These are phyloP conservation scores for Ceratocystis lukuohia DNA, from an alignment of 2,329 filamentous ascomycete species.

Conservation along the genomic window DNA sequence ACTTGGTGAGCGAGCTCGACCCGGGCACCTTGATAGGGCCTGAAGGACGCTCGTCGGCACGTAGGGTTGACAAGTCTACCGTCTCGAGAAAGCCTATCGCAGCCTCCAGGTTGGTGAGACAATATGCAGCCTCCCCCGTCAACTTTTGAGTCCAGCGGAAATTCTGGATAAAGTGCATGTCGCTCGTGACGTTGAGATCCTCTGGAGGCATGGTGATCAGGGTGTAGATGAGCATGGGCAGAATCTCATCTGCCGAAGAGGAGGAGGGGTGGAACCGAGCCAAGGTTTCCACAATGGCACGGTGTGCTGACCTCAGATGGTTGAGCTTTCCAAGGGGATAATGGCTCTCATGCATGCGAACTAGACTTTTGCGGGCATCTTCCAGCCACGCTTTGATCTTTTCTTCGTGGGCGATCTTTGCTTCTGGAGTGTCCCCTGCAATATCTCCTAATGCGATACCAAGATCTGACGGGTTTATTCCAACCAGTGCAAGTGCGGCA, in stretches of 20 bases:
- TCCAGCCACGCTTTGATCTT: conserved; percentile 62
- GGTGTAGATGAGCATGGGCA: conserved; percentile 92
- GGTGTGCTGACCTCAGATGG: conserved; percentile 76
- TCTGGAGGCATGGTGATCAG: conserved; percentile 83
- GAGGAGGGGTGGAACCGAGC: conserved; percentile 50
- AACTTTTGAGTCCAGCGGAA: conserved; percentile 79
- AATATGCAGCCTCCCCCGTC: conserved; percentile 90
- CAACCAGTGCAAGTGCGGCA: conserved; percentile 77
- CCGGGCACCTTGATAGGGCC: conserved; percentile 48
- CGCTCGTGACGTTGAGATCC: conserved; percentile 79
- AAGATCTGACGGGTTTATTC: conserved; percentile 75
- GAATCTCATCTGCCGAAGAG: conserved; percentile 91
- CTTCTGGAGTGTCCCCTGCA: conserved; percentile 31
- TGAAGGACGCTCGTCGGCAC: conserved; percentile 62
- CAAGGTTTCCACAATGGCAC: conserved; percentile 81
- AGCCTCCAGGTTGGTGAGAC: conserved; percentile 88
- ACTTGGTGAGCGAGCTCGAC: conserved; percentile 35
- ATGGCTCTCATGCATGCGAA: conserved; percentile 71
- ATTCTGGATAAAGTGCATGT: conserved; percentile 84
- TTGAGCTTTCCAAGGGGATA: conserved; percentile 87
- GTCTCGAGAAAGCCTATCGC: conserved; percentile 90
- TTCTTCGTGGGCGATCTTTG: conserved; percentile 44
- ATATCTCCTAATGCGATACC: conserved; percentile 58
- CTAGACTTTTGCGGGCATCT: conserved; percentile 52
- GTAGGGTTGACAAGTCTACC: conserved; percentile 79